Evolutionary conservation across 2,329 filamentous ascomycete species (phyloP), one percentile per base, ranked within the genome.

Genomic region (Tolypocladium ophioglossoides): DNA sequence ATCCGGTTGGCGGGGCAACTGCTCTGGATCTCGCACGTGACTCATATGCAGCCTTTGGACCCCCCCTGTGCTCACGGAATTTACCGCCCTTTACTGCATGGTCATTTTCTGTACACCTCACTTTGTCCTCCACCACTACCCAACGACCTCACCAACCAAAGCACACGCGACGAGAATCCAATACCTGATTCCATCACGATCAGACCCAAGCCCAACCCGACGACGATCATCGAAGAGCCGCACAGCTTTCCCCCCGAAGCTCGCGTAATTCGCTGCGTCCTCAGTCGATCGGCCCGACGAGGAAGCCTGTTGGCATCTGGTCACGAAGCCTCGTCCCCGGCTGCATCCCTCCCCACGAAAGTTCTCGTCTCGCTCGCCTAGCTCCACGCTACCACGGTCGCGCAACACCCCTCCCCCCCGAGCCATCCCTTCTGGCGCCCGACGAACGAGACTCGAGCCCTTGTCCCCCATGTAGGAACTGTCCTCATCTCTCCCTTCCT

Each of bases 381-480:
- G 35, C 46, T 52, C 41, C 39, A 39, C 27, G 27, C 35, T 39
- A 14, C 24, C 20, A 20, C 50, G 27, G 35, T 24, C 35, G 40
- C 52, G 30, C 55, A 10, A 32, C 27, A 3, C 27, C 27, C 3
- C 27, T 27, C 27, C 41, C 24, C 34, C 24, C 40, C 24, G 44
- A 34, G 20, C 40, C 52, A 37, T 32, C 22, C 30, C 12, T 11
- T 44, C 24, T 27, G 46, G 30, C 49, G 27, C 24, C 46, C 48
- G n/a, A 38, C 39, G 22, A 34, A 7, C 48, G 37, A 55, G 49
- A 51, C 51, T 48, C 39, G 34, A 51, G 52, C 52, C 54, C 51
- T 48, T 53, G 37, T 60, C 56, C 60, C 64, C 58, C 68, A 72
- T 72, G 69, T 71, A 71, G 69, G 59, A 64, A 61, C 55, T 56